Evolutionary conservation across 1,284 basidiomycete genomes (phyloP).

Genomic region (Ustilago trichophora): DNA sequence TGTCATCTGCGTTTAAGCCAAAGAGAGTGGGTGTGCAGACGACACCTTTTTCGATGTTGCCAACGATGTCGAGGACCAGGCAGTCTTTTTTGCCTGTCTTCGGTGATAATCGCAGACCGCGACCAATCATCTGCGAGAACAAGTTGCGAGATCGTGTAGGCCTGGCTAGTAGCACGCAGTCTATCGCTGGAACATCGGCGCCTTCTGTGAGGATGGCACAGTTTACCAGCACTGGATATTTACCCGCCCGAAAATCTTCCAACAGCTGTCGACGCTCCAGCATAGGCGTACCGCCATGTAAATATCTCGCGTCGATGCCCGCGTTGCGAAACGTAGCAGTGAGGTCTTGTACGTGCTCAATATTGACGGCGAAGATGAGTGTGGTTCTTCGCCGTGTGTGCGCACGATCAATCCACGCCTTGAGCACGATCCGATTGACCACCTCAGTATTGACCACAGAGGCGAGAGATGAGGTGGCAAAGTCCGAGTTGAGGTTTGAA

Average conservation of each 20-base stretch:
- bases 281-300: constrained; percentile 76
- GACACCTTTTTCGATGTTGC: constrained; percentile 78
- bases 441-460: constrained; percentile 55
- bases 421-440: constrained; percentile 59
- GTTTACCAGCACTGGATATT: constrained; percentile 88
- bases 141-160: constrained; percentile 86
- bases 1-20: constrained; percentile 79
- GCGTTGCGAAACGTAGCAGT: constrained; percentile 79
- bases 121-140: constrained; percentile 94
- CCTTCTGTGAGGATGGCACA: constrained; percentile 79
- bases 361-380: constrained; percentile 87
- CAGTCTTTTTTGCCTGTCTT: constrained; percentile 84
- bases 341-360: constrained; percentile 82
- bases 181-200: constrained; percentile 71
- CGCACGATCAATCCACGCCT: constrained; percentile 59
- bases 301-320: constrained; percentile 85
- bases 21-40: constrained; percentile 85
- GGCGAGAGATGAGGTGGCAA: constrained; percentile 50
- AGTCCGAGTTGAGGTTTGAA: constrained; percentile 46
- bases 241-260: constrained; percentile 75
- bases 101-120: constrained; percentile 87
- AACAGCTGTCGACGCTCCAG: constrained; percentile 76
- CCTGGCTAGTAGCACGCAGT: constrained; percentile 81
- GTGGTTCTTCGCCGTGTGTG: constrained; percentile 76
- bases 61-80: constrained; percentile 89